phyloP scores from a whole-genome alignment of 805 yeast species.

The Cyberlindnera galapagoensis region DNA sequence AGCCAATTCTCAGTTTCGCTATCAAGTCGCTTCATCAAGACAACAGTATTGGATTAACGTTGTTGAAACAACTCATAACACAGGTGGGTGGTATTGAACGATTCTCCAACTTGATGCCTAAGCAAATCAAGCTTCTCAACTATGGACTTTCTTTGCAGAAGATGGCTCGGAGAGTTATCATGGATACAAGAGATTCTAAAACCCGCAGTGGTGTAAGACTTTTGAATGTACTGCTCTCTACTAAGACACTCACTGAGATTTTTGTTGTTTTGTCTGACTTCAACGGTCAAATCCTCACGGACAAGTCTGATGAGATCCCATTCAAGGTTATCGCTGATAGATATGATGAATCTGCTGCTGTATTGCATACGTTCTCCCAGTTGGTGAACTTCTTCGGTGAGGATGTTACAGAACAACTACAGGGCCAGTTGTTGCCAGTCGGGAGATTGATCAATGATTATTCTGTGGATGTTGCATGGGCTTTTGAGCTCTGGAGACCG shows the following conservation, averaged over 20 bases:
- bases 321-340: constrained; percentile 67
- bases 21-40: constrained; percentile 56
- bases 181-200: constrained; percentile 42
- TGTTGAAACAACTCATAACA: constrained; percentile 59
- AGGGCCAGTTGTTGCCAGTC: constrained; percentile 33
- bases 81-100: constrained; percentile 78
- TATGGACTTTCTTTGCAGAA: constrained; percentile 54
- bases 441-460: constrained; percentile 35
- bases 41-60: constrained; percentile 52
- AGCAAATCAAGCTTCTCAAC: constrained; percentile 60
- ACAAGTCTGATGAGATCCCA: constrained; percentile 33
- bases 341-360: constrained; percentile 63
- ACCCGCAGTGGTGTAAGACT: constrained; percentile 43
- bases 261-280: constrained; percentile 54
- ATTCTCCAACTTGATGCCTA: constrained; percentile 56
- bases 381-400: constrained; percentile 46
- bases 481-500: constrained; percentile 72
- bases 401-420: constrained; percentile 26
- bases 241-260: constrained; percentile 51
- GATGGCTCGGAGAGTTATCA: constrained; percentile 49
- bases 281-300: constrained; percentile 33
- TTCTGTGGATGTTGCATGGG: constrained; percentile 52
- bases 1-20: constrained; percentile 54
- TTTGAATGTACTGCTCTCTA: constrained; percentile 36
- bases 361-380: constrained; percentile 61